Percentiles rank a stretch among this genome's conserved stretches.
Conservation (phyloP, 495 filamentous ascomycete genomes). For the Lineolata rhizophorae region DNA sequence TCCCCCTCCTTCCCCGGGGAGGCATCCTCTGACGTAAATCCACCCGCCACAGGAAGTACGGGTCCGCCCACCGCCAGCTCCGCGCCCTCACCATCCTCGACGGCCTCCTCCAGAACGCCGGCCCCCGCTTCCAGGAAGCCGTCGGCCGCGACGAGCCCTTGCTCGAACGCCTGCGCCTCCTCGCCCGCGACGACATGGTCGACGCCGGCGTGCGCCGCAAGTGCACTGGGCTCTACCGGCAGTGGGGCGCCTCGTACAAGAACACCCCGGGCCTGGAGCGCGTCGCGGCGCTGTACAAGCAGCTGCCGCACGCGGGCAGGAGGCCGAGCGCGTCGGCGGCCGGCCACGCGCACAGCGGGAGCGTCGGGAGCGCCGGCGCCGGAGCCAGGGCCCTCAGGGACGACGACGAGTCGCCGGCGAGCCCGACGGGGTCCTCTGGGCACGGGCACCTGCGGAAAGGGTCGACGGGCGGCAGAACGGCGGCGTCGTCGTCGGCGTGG, state of each 20-base stretch:
- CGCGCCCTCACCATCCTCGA: slow-evolving; percentile 81
- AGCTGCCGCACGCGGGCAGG: slow-evolving; percentile 39
- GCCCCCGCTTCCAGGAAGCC: slow-evolving; percentile 61
- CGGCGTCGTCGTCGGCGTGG: slow-evolving; percentile 9
- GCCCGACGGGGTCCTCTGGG: slow-evolving; percentile 2
- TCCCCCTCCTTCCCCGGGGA: too few species aligned
- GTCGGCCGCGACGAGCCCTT: slow-evolving; percentile 91
- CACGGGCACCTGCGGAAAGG: not conserved
- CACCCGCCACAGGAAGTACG: slow-evolving; percentile 59
- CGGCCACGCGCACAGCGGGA: too few species aligned
- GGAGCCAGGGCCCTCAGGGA: slow-evolving; percentile 68
- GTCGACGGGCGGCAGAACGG: slow-evolving; percentile 1
- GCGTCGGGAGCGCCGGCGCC: too few species aligned
- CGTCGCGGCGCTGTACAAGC: slow-evolving; percentile 61
- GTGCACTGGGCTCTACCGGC: slow-evolving; percentile 61
- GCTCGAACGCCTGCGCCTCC: slow-evolving; percentile 75
- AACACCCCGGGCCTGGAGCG: slow-evolving; percentile 57
- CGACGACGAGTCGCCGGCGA: slow-evolving; percentile 17
- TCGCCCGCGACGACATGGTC: slow-evolving; percentile 64
- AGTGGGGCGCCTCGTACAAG: slow-evolving; percentile 75
- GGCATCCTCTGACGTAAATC: not conserved
- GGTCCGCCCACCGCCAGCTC: slow-evolving; percentile 75
- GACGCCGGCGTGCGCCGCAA: slow-evolving; percentile 72
- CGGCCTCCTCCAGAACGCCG: slow-evolving; percentile 85
- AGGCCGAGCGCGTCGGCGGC: slow-evolving; percentile 41